These are phyloP conservation scores for Dicorynia guianensis DNA, from an alignment of 306 rosid genomes.

Conservation along the genomic window DNA sequence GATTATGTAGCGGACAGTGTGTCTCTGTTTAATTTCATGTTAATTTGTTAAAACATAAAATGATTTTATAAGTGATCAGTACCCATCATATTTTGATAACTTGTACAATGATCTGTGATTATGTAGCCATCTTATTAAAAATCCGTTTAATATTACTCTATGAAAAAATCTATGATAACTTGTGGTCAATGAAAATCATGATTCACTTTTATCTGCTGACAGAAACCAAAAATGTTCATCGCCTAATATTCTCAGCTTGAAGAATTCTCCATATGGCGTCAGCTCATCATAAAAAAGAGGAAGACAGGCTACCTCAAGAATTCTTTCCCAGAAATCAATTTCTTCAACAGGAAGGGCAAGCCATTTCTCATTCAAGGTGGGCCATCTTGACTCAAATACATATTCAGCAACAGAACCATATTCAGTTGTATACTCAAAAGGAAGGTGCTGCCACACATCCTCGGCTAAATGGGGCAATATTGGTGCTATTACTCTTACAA, in stretches of 20 bases:
- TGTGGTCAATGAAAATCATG: neutral
- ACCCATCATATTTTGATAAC: too few relatives aligned
- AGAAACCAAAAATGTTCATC: too few relatives aligned
- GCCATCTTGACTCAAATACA: constrained; percentile 96
- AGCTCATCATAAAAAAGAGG: neutral
- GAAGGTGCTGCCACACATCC: constrained; percentile 96
- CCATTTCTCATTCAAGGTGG: constrained; percentile 72
- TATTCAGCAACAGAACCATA: constrained; percentile 81
- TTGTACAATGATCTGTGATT: too few relatives aligned
- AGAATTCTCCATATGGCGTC: neutral
- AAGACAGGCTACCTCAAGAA: constrained; percentile 59
- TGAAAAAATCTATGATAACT: too few relatives aligned
- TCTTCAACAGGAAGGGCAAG: constrained; percentile 76
- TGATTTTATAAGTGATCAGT: neutral
- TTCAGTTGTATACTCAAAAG: constrained; percentile 65
- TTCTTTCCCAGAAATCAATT: constrained; percentile 67
- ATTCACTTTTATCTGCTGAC: too few relatives aligned
- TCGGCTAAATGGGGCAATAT: constrained; percentile 79
- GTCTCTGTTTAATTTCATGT: neutral
- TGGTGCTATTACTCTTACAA: constrained; percentile 62
- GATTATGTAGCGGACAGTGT: neutral
- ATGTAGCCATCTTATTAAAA: too few relatives aligned
- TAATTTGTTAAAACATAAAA: neutral
- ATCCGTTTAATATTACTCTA: too few relatives aligned
- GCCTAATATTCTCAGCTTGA: too few relatives aligned